These are phyloP conservation scores for Arthroderma sp. DNA, from an alignment of 2,329 filamentous ascomycete genomes.

Conservation along the genomic window DNA sequence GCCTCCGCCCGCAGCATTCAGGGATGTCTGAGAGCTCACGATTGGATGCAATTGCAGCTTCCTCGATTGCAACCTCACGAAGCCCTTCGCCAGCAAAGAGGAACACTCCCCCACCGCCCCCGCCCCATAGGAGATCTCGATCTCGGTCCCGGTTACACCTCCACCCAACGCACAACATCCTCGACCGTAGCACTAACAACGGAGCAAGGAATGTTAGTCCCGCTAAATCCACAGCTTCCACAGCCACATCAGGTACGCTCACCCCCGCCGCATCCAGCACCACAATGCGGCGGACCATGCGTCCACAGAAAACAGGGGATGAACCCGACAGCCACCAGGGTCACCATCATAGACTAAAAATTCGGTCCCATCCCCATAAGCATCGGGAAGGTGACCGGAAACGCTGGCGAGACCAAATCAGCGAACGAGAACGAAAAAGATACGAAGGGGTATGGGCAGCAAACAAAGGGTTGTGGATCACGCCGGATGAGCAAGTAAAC, in stretches of 20 bases:
- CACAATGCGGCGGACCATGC: slow-evolving; percentile 29
- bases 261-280: no score
- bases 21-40: slow-evolving; percentile 15
- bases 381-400: slow-evolving; percentile 36
- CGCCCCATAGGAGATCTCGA: slow-evolving; percentile 24
- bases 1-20: slow-evolving; percentile 1
- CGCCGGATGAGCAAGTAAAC: slow-evolving; percentile 4
- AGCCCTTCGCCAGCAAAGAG: slow-evolving; percentile 26
- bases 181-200: no score
- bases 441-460: slow-evolving; percentile 40
- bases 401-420: slow-evolving; percentile 31
- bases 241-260: no score
- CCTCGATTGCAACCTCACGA: slow-evolving; percentile 32
- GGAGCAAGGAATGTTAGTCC: slow-evolving; percentile 16
- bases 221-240: slow-evolving; percentile 11
- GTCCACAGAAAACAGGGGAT: slow-evolving; percentile 26
- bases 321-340: slow-evolving; percentile 13
- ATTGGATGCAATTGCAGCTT: slow-evolving; percentile 35
- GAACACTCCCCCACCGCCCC: slow-evolving; percentile 25
- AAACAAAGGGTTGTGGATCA: slow-evolving; percentile 26
- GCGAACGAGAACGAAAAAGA: slow-evolving; percentile 33
- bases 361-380: slow-evolving; percentile 35
- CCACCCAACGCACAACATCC: no score
- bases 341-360: slow-evolving; percentile 19
- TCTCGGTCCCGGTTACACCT: slow-evolving; percentile 15